These are phyloP conservation scores for Alternaria alternata DNA, from an alignment of 2,329 filamentous ascomycete species.

Conservation along the genomic window DNA sequence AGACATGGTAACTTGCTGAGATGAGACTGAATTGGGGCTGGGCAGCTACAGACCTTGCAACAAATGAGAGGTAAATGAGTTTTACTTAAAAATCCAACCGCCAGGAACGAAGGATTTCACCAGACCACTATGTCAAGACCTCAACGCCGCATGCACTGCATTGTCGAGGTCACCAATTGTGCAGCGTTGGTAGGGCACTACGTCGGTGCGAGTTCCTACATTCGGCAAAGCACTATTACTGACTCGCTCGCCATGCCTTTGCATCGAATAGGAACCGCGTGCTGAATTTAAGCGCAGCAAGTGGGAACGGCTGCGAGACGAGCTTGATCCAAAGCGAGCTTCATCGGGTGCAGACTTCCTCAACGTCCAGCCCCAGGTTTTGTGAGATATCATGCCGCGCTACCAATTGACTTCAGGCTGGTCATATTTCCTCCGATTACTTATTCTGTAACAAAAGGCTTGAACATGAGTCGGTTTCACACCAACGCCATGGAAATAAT, in stretches of 20 bases:
- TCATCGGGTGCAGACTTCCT: background rate
- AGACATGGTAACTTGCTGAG: background rate
- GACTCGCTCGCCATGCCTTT: background rate
- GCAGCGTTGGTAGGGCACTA: background rate
- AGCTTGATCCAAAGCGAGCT: background rate
- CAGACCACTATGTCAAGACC: background rate
- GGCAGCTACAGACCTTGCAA: background rate
- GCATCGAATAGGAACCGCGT: background rate
- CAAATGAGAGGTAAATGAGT: background rate
- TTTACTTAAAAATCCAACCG: background rate
- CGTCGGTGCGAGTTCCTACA: background rate
- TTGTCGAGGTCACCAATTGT: background rate
- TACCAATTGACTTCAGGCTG: background rate
- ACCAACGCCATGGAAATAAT: background rate
- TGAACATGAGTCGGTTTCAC: no score
- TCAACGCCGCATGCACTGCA: background rate
- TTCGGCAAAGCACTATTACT: background rate
- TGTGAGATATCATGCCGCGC: background rate
- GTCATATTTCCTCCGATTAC: no score
- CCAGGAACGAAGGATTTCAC: background rate
- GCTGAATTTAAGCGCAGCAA: background rate
- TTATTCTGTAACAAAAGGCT: no score
- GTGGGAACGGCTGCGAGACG: background rate
- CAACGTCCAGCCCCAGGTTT: background rate
- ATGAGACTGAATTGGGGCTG: background rate